These are phyloP conservation scores for Solanum ossicruentum DNA, from an alignment of 257 asterid genomes.

Conservation along the genomic window DNA sequence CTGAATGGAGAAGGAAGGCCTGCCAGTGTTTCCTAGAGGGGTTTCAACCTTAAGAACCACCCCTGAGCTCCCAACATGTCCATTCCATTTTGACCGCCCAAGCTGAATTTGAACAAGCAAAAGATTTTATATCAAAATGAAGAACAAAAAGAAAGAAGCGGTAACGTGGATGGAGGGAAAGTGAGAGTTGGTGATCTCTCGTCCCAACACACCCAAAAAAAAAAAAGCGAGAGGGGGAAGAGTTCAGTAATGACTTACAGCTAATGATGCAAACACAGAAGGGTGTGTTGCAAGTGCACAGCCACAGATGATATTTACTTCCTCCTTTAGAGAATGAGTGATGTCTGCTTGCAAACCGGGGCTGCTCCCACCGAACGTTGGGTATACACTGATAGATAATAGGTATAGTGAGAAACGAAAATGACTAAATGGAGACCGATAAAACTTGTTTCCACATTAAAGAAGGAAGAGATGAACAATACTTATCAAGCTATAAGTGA, in stretches of 20 bases:
- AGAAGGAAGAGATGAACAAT: neutral
- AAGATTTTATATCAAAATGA: neutral
- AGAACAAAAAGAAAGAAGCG: neutral
- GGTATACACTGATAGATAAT: slow-evolving; percentile 47
- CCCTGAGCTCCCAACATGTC: slow-evolving; percentile 80
- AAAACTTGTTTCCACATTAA: neutral
- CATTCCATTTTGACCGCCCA: slow-evolving; percentile 96
- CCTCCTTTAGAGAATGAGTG: slow-evolving; percentile 72
- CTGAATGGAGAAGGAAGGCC: slow-evolving; percentile 77
- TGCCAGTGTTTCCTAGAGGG: slow-evolving; percentile 52
- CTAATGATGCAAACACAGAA: slow-evolving; percentile 75
- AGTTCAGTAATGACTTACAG: slow-evolving; percentile 37
- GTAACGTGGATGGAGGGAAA: neutral
- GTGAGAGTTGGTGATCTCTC: neutral
- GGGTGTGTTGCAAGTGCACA: slow-evolving; percentile 56
- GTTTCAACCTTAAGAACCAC: slow-evolving; percentile 73
- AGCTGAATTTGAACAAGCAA: slow-evolving; percentile 30
- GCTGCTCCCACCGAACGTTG: slow-evolving; percentile 82
- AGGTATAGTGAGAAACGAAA: neutral
- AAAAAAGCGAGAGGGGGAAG: neutral
- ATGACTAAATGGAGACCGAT: neutral
- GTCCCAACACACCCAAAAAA: neutral
- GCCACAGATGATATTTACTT: slow-evolving; percentile 68
- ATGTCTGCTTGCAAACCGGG: slow-evolving; percentile 81
- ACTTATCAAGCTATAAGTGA: neutral